Conservation (phyloP, 2,329 filamentous ascomycete genomes). For the Cladosporium austrohemisphaericum region DNA sequence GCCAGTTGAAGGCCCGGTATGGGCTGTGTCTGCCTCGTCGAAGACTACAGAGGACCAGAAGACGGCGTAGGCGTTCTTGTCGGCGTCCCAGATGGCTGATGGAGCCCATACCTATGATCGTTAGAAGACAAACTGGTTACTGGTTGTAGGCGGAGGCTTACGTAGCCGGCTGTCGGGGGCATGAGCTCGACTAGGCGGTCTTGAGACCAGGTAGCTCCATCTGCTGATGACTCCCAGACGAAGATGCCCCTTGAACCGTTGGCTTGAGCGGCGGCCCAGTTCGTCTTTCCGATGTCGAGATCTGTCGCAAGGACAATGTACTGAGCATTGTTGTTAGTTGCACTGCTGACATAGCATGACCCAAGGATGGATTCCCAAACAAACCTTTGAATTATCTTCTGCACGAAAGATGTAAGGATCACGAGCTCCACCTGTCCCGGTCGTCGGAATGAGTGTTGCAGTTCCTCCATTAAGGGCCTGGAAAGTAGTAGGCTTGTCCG, state of each 20-base stretch:
- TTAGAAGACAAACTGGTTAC: background rate
- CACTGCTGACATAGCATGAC: background rate
- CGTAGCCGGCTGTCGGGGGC: constrained; percentile 5
- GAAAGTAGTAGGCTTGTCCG: background rate
- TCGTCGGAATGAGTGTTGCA: background rate
- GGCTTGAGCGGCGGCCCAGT: background rate
- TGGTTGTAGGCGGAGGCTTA: background rate
- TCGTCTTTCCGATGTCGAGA: constrained; percentile 1
- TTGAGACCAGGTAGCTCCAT: background rate
- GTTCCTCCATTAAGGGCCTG: constrained; percentile 1
- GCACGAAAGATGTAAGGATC: constrained; percentile 7
- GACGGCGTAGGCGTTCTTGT: background rate
- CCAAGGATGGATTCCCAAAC: background rate
- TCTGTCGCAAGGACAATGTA: constrained; percentile 1
- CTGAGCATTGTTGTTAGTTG: background rate
- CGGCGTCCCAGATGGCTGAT: constrained; percentile 3
- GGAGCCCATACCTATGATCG: background rate
- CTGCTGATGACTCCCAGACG: constrained; percentile 6
- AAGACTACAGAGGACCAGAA: constrained; percentile 6
- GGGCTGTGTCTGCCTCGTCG: background rate
- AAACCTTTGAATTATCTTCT: constrained; percentile 1
- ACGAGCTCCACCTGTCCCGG: background rate
- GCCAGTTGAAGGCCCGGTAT: constrained; percentile 1
- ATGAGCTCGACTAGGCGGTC: background rate
- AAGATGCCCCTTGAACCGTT: background rate